A percentile compares a stretch with the other conserved stretches of the same genome.
Conservation (phyloP, 345 rosid genomes). For the Angophora floribunda region DNA sequence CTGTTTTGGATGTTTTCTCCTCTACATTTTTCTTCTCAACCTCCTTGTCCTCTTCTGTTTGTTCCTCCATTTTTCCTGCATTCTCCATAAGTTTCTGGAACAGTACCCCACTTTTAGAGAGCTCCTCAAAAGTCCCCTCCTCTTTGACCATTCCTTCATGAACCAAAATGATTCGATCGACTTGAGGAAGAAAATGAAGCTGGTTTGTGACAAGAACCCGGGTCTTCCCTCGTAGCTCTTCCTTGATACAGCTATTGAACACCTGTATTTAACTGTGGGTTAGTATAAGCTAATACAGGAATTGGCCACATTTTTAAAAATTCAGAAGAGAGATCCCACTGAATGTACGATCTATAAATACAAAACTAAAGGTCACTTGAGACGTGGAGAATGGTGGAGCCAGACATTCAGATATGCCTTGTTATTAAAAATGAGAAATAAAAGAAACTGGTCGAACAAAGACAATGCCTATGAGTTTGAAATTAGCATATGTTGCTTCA, state of each 20-base stretch:
- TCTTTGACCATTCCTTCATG: not conserved
- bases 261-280: conserved; percentile 32
- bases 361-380: not conserved
- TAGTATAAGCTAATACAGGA: not conserved
- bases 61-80: conserved; percentile 87
- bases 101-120: conserved; percentile 33
- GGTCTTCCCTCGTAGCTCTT: conserved; percentile 67
- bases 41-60: conserved; percentile 6
- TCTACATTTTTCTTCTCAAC: not conserved
- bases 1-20: conserved; percentile 19
- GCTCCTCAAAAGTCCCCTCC: not conserved
- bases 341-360: not conserved
- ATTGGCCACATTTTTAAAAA: no score
- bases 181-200: conserved; percentile 7
- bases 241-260: conserved; percentile 77
- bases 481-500: not conserved
- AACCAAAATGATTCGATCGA: not conserved
- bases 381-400: not conserved
- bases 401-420: not conserved
- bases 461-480: not conserved
- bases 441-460: not conserved
- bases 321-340: not conserved
- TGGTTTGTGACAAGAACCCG: conserved; percentile 92
- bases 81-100: conserved; percentile 90
- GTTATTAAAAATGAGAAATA: no score